Evolutionary conservation across 1,284 basidiomycete genomes (phyloP), one percentile per base, ranked within the genome.

Genomic region (Rhodotorula sp.): DNA sequence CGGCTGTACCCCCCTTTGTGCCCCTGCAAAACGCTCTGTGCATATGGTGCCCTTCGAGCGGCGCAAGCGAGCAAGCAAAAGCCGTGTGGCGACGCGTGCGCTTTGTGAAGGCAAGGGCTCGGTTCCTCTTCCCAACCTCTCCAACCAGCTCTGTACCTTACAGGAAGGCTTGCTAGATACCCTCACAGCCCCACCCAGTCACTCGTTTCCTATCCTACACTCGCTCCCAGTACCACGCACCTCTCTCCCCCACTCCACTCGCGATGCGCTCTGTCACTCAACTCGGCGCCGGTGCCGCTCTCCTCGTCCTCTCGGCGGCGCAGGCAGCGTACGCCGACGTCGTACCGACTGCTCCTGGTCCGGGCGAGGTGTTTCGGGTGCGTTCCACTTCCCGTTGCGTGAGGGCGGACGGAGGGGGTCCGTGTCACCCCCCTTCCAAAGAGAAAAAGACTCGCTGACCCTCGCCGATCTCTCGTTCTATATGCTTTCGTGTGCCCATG

Each of bases 291-390:
- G 58, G 52, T 5, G 39, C 54, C n/a, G 61, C 49, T 18, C 54
- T 58, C 52, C 51, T 56, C 57, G 39, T 54, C 31, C 31, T 72
- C 46, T 54, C 56, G 23, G 31, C 59, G 12, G 15, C 26, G 6
- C 39, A 54, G 8, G 39, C 54, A n/a, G 54, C 23, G 26, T 10
- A 21, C 20, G 70, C 54, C 5, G 66, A 61, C 26, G 70, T 65
- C 3, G 56, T 62, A 0, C 70, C 70, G 12, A 71, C 70, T 14
- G 66, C 64, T 23, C 68, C 67, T 23, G 58, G 67, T 21, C 52
- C 67, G 31, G 62, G 67, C 20, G 61, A 68, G 29, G 49, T 47
- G 21, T 69, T 67, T 65, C 62, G 67, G 18, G 68, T 72, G 39
- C 26, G 66, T 68, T 43, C 1, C 29, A 14, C 43, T 43, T 39